Evolutionary conservation across 129 eudicot genomes (phyloP).

Genomic region (Ambrosia trifida): DNA sequence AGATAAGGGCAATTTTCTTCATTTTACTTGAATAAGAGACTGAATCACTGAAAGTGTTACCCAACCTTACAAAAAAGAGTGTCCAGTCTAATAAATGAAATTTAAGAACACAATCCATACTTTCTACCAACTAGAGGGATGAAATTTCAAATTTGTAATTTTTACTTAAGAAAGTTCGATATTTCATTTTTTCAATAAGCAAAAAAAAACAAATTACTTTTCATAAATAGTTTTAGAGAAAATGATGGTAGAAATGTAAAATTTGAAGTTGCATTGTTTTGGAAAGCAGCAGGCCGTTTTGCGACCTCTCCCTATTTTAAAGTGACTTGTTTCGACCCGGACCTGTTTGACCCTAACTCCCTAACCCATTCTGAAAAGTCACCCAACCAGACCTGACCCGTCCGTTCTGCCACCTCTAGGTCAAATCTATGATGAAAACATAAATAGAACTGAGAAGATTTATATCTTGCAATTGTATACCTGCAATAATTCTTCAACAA

Average conservation of each 20-base stretch:
- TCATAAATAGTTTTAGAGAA: neutral
- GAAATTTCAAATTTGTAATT: neutral
- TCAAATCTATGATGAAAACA: constrained; percentile 8
- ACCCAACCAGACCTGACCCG: neutral
- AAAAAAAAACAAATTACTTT: neutral
- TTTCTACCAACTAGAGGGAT: neutral
- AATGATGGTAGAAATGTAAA: neutral
- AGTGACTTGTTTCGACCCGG: neutral
- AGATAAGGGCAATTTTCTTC: neutral
- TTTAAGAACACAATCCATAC: neutral
- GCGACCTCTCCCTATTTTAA: neutral
- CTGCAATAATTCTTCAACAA: constrained; percentile 97
- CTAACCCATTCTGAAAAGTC: neutral
- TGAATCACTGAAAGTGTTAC: neutral
- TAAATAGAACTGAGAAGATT: neutral
- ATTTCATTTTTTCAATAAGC: neutral
- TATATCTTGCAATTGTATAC: constrained; percentile 34
- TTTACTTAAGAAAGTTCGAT: neutral
- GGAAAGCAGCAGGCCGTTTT: neutral
- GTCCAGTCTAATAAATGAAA: neutral
- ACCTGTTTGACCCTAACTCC: neutral
- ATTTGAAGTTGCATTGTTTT: neutral
- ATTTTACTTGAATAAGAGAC: neutral
- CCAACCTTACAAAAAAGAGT: neutral
- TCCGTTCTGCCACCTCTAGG: neutral